phyloP scores from a whole-genome alignment of 2,329 filamentous ascomycete species.

The Coniochaeta sp. region DNA sequence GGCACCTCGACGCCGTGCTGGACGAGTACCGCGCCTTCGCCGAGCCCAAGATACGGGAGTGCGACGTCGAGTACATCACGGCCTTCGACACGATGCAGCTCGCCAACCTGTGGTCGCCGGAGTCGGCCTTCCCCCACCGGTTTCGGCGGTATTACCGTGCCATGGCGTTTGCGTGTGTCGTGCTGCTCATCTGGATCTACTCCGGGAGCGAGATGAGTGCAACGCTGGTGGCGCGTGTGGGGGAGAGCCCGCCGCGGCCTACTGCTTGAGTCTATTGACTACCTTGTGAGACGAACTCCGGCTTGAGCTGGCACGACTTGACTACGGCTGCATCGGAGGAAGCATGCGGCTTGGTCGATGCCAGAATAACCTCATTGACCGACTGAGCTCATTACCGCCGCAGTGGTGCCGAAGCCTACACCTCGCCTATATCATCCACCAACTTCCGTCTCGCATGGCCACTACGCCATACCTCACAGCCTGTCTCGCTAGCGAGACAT shows the following conservation, averaged over 20 bases:
- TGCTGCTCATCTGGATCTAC: constrained; percentile 35
- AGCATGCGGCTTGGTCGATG: no score
- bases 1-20: constrained; percentile 55
- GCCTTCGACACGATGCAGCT: constrained; percentile 37
- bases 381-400: no score
- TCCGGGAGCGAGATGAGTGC: constrained; percentile 25
- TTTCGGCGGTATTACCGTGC: constrained; percentile 32
- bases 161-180: constrained; percentile 33
- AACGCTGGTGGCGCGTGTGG: neutral
- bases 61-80: constrained; percentile 52
- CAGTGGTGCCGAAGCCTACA: no score
- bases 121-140: constrained; percentile 9
- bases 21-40: constrained; percentile 68
- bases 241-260: neutral
- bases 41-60: constrained; percentile 51
- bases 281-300: constrained; percentile 7
- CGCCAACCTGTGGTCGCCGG: constrained; percentile 19
- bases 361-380: no score
- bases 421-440: no score
- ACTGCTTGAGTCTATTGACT: neutral
- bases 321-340: no score
- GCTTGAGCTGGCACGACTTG: neutral
- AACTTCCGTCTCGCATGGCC: no score
- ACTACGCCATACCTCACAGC: no score
- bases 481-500: no score